Base-by-base conservation (phyloP, 2,329 filamentous ascomycete genomes). In the Arthrobotrys megalospora region DNA sequence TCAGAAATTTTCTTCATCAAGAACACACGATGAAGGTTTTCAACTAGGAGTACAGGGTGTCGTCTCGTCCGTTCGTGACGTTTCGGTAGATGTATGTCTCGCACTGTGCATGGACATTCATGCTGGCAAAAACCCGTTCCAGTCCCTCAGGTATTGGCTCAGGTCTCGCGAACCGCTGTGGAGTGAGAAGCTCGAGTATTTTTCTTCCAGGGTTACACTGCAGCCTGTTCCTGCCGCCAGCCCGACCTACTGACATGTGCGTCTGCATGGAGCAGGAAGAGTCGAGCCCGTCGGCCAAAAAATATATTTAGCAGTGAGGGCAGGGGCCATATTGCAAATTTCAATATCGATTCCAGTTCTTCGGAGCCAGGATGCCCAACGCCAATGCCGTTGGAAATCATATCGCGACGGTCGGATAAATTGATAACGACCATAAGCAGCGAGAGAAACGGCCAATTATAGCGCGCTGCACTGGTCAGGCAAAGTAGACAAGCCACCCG, bases 251-350 rank as follows among this genome's bases (percentile, higher is more conserved):
- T 60, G 55, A 60, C 55, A 60, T 60, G 55, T 60, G 55, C 19
- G 36, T 43, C 36, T 60, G 55, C 55, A 60, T 41, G 34, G 52
- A n/a, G 32, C 52, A 38, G n/a, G 52, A 58, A 58, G n/a, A 41
- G 1, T 60, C 10, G 28, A 58, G 28, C 34, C 34, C 34, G 34
- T 45, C 52, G 11, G 28, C 11, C 19, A 34, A 28, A 19, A 19
- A n/a, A 62, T 63, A 52, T 66, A 66, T 55, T 67, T 67, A 60
- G 36, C 7, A 43, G 55, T 12, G 32, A 28, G 11, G 47, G 38
- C 41, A 65, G 47, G 63, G 64, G 47, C 38, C n/a, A 24, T 58
- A 72, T 64, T 72, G 68, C 68, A 64, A 72, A 72, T 72, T 64
- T 58, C 68, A 45, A 55, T 45, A 32, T 53, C 47, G 63, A 53